These are phyloP conservation scores for Neurospora intermedia DNA, from an alignment of 495 filamentous ascomycete genomes.

Conservation along the genomic window DNA sequence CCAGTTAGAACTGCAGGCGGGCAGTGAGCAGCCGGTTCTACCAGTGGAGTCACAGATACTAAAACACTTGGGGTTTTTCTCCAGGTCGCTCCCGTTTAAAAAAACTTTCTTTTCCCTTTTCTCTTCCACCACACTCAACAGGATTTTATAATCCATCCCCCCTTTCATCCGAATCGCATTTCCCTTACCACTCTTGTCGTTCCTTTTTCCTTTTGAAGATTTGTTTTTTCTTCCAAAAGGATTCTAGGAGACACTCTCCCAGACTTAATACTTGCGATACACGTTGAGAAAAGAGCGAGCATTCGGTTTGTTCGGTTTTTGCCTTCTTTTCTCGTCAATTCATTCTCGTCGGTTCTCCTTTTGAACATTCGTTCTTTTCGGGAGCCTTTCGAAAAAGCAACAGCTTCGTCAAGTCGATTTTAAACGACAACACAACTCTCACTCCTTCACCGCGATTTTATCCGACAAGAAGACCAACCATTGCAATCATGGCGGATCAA, in stretches of 20 bases:
- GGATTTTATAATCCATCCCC: slow-evolving; percentile 29
- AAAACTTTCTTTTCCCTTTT: slow-evolving; percentile 19
- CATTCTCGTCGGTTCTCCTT: slow-evolving; percentile 19
- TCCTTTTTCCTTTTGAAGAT: slow-evolving; percentile 29
- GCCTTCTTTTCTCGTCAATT: slow-evolving; percentile 14
- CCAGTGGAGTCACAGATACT: slow-evolving; percentile 8
- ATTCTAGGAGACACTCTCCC: slow-evolving; percentile 26
- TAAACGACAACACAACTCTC: slow-evolving; percentile 7
- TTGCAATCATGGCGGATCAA: slow-evolving; percentile 75
- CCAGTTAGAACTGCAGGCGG: neutral
- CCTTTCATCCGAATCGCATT: slow-evolving; percentile 8
- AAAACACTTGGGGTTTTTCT: slow-evolving; percentile 25
- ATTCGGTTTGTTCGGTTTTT: slow-evolving; percentile 7
- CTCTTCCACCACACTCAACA: slow-evolving; percentile 11
- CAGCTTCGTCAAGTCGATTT: neutral
- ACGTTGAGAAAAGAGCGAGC: slow-evolving; percentile 2
- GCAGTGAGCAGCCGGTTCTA: neutral
- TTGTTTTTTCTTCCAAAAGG: slow-evolving; percentile 30
- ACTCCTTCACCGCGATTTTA: slow-evolving; percentile 3
- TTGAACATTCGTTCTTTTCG: slow-evolving; percentile 31
- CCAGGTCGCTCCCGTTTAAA: slow-evolving; percentile 20
- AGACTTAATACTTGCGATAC: slow-evolving; percentile 17
- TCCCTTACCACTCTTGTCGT: slow-evolving; percentile 19
- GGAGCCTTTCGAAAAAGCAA: slow-evolving; percentile 18
- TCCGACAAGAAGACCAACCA: slow-evolving; percentile 4